Conservation (phyloP, 305 asterid genomes). For the Fraxinus albicans region DNA sequence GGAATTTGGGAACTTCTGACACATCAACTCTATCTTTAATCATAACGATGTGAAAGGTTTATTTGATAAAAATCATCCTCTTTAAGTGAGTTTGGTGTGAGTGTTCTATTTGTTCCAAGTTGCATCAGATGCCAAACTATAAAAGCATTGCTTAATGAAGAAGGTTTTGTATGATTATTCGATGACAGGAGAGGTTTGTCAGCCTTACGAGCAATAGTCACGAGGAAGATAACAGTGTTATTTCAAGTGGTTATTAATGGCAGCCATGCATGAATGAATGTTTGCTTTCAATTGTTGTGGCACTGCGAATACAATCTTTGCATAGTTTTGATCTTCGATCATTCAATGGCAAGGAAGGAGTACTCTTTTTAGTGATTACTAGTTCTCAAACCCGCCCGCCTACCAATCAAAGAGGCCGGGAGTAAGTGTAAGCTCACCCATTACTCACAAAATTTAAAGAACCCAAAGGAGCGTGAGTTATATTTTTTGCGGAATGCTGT, state of each 20-base stretch:
- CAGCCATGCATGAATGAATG: not conserved
- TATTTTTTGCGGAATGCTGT: no score
- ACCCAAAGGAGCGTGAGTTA: no score
- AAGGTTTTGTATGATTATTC: not conserved
- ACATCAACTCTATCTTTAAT: conserved; percentile 6
- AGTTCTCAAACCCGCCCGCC: not conserved
- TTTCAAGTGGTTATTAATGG: not conserved
- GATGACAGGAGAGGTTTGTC: not conserved
- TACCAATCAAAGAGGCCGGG: no score
- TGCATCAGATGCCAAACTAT: conserved; percentile 36
- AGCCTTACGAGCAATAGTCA: not conserved
- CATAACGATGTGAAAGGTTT: no score
- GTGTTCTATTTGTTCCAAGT: conserved; percentile 8
- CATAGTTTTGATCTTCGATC: not conserved
- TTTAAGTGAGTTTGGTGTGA: not conserved
- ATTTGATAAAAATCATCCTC: conserved; percentile 12
- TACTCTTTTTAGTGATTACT: not conserved
- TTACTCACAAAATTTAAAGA: no score
- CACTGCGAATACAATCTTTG: not conserved
- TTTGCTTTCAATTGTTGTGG: not conserved
- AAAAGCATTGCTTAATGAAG: not conserved
- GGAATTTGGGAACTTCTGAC: conserved; percentile 2
- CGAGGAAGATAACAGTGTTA: not conserved
- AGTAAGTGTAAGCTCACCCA: no score
- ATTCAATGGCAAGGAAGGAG: not conserved